Evolutionary conservation across 164 flowering plant genomes (phyloP).

Genomic region (Protea cynaroides): DNA sequence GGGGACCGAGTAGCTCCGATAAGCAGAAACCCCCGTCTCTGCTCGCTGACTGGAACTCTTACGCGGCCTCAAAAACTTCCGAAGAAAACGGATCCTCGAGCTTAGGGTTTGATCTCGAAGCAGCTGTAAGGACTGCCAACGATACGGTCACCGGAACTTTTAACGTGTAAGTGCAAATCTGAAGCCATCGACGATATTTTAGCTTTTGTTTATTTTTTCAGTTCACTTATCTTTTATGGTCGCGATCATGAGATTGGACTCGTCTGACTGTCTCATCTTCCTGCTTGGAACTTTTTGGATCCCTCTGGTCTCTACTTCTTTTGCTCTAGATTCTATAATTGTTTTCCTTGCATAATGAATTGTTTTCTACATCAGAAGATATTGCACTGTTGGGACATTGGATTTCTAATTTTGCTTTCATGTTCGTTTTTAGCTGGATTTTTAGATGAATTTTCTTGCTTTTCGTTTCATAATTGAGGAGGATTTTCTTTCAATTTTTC

Average conservation of each 20-base stretch:
- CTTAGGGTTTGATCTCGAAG: conserved; percentile 75
- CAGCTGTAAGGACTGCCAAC: conserved; percentile 81
- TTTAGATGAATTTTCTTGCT: no score
- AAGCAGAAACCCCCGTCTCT: conserved; percentile 46
- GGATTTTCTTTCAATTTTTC: no score
- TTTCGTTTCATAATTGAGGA: no score
- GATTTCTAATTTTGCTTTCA: no score
- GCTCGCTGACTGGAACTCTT: conserved; percentile 87
- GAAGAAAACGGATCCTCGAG: conserved; percentile 29
- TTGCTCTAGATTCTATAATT: no score
- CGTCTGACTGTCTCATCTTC: no score
- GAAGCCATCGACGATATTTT: no score
- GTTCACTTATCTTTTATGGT: no score
- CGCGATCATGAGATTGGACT: background rate
- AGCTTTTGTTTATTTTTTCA: no score
- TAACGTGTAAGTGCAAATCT: conserved; percentile 47
- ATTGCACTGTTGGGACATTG: no score
- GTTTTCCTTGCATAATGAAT: background rate
- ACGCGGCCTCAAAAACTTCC: conserved; percentile 43
- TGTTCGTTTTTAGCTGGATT: no score
- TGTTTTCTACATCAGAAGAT: background rate
- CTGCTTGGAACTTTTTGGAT: background rate
- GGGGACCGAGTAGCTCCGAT: conserved; percentile 25
- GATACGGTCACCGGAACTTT: conserved; percentile 83
- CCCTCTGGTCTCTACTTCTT: background rate